Evolutionary conservation across 2,329 filamentous ascomycete genomes (phyloP).

Genomic region (Xylariaceae sp.): DNA sequence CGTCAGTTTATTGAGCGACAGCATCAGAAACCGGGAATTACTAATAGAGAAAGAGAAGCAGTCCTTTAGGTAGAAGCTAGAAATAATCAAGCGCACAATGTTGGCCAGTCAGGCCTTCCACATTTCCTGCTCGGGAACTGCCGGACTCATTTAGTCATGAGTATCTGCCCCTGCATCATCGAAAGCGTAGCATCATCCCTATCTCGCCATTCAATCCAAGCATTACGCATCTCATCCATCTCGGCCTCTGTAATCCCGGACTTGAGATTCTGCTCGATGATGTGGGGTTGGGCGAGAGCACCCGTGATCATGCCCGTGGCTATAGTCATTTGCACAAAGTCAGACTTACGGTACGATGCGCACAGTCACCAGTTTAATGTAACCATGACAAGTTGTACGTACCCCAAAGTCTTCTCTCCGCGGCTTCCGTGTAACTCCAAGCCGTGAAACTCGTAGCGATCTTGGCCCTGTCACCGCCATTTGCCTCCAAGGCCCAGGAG

Average conservation of each 20-base stretch:
- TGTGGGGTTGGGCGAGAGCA: neutral
- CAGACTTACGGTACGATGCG: neutral
- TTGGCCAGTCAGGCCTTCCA: no score
- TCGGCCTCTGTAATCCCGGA: constrained; percentile 2
- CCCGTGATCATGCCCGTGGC: constrained; percentile 9
- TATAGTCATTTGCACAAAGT: neutral
- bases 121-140: no score
- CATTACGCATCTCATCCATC: constrained; percentile 11
- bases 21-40: no score
- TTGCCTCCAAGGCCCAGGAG: constrained; percentile 8
- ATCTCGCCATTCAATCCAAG: constrained; percentile 7
- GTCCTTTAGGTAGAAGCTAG: no score
- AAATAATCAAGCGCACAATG: no score
- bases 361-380: neutral
- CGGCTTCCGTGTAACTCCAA: constrained; percentile 5
- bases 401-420: constrained; percentile 8
- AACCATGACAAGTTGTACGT: neutral
- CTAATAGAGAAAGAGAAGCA: no score
- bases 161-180: constrained; percentile 6
- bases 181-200: constrained; percentile 6
- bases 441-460: constrained; percentile 10
- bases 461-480: constrained; percentile 4
- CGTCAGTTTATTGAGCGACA: no score
- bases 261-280: constrained; percentile 5
- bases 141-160: constrained; percentile 1